phyloP scores from a whole-genome alignment of 2,329 filamentous ascomycete species.

The Aspergillus bombycis region DNA sequence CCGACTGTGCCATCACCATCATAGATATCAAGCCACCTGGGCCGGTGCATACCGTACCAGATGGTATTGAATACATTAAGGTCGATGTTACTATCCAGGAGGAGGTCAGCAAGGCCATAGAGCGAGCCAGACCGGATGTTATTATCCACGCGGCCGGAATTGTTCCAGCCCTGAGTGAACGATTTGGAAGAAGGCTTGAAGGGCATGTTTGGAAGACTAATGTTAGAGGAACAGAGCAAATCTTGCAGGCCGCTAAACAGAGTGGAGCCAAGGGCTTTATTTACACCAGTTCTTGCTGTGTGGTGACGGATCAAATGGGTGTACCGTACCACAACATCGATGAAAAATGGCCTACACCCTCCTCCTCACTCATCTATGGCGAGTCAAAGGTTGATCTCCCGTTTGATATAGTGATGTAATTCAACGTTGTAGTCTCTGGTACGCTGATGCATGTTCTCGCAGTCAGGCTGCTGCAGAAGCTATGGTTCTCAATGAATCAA shows the following conservation, averaged over 20 bases:
- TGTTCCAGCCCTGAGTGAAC: constrained; percentile 44
- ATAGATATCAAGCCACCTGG: constrained; percentile 39
- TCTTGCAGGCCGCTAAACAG: constrained; percentile 51
- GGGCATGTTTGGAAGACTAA: constrained; percentile 54
- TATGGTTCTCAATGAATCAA: constrained; percentile 44
- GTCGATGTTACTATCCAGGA: constrained; percentile 38
- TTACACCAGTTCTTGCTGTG: constrained; percentile 61
- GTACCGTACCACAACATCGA: constrained; percentile 42
- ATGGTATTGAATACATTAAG: constrained; percentile 29
- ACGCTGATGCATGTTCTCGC: constrained; percentile 17
- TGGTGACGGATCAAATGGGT: constrained; percentile 55
- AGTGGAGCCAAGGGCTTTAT: constrained; percentile 54
- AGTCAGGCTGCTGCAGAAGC: constrained; percentile 45
- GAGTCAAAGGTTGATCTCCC: constrained; percentile 43
- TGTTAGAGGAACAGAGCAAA: constrained; percentile 57
- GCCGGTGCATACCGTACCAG: constrained; percentile 31
- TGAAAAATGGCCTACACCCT: constrained; percentile 44
- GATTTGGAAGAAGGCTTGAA: constrained; percentile 40
- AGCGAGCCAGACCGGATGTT: constrained; percentile 48
- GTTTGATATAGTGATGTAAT: not conserved
- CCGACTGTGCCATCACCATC: constrained; percentile 39
- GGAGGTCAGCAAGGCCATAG: constrained; percentile 39
- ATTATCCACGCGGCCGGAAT: constrained; percentile 59
- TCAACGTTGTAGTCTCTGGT: constrained; percentile 6
- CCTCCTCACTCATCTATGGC: constrained; percentile 46